Base-by-base conservation (phyloP, 371 early-diverging fungal genomes). In the Lichtheimia hyalospora region DNA sequence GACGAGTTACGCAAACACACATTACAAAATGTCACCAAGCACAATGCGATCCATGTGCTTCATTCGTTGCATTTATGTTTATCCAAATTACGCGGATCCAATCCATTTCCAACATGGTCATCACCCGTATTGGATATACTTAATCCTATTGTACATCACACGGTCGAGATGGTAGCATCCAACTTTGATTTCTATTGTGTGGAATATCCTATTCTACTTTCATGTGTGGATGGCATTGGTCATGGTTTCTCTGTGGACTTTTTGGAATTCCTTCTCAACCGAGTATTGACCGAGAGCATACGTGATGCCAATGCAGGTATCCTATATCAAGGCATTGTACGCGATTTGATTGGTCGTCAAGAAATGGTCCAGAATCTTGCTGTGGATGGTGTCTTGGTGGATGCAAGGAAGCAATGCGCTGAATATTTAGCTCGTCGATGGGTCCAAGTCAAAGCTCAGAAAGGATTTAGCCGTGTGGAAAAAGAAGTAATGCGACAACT, bases 151-250 rank as follows among this genome's bases (percentile, higher is more conserved):
- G 44, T 77, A 3, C 62, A 67, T 14, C 74, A 75, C 20, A 74
- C 75, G 2, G 71, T 75, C 1, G 40, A 48, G 1, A 67, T 75
- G 64, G 64, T 81, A 3, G 67, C 75, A 6, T 50, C 52, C 18
- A 66, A 73, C 53, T 77, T 81, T 60, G 75, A 77, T 48, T 77
- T 68, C 49, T 77, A 77, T 41, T 75, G 74, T 44, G 75, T 73
- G 39, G 77, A 81, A 34, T 81, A 77, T 39, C 77, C 81, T 3
- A 77, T 77, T 52, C 52, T 81, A 18, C 49, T 77, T 15, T 77
- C 77, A 0, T 81, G 75, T 43, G 75, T 81, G 8, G 81, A 81
- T 53, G 78, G 78, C 34, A 75, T 79, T 27, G 77, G 77, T 0
- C 69, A 68, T 24, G 71, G 62, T 3, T 62, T 71, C 49, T 81